Percentiles rank a stretch among this genome's conserved stretches.
These are phyloP conservation scores for Cystobasidium pallidum DNA, from an alignment of 1,284 basidiomycete species.

Conservation along the genomic window DNA sequence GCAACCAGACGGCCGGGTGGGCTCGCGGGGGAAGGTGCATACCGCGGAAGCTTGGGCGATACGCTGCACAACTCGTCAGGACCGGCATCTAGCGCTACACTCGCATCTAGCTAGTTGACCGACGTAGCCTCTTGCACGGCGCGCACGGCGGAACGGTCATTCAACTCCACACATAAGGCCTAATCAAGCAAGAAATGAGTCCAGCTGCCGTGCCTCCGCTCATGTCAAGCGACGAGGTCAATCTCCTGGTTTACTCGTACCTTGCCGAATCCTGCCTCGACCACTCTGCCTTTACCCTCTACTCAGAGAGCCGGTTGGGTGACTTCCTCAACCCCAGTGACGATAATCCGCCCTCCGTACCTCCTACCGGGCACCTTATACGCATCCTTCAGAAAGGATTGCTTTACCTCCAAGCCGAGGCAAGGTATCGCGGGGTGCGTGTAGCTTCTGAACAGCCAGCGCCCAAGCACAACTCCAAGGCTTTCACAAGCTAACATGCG, in stretches of 20 bases:
- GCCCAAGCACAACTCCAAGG: not conserved
- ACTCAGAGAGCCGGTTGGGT: conserved; percentile 70
- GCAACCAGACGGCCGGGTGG: not conserved
- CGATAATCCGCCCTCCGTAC: conserved; percentile 58
- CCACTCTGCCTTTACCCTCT: conserved; percentile 75
- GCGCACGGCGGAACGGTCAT: too few relatives aligned
- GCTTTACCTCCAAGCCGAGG: conserved; percentile 79
- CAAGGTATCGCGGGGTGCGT: conserved; percentile 54
- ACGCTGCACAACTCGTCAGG: too few relatives aligned
- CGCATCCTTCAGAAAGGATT: conserved; percentile 78
- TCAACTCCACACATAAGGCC: too few relatives aligned
- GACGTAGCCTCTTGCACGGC: too few relatives aligned
- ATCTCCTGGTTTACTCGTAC: conserved; percentile 79
- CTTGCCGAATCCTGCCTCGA: conserved; percentile 67
- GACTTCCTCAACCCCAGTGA: conserved; percentile 49
- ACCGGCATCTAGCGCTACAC: not conserved
- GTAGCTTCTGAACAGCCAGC: not conserved
- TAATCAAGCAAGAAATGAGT: not conserved
- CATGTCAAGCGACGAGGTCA: conserved; percentile 79
- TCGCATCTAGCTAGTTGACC: too few relatives aligned
- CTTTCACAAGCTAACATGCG: not conserved
- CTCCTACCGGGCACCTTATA: conserved; percentile 78
- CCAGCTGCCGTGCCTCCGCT: conserved; percentile 34
- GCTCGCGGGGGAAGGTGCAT: not conserved
- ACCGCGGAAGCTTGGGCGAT: not conserved